These are phyloP conservation scores for Exophiala lecanii-corni DNA, from an alignment of 2,329 filamentous ascomycete species.

Conservation along the genomic window DNA sequence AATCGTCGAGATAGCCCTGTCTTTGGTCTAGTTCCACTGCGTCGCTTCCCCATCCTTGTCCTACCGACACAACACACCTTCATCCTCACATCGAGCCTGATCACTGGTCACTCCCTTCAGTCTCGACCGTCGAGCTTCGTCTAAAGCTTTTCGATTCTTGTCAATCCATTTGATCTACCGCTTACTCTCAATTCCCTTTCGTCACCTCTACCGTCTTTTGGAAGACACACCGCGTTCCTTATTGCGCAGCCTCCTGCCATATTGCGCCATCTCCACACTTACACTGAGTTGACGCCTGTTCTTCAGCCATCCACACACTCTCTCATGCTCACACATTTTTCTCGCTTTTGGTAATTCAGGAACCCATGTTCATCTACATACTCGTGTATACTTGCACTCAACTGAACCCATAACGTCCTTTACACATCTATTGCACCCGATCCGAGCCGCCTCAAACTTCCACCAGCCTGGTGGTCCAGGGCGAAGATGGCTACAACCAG, in stretches of 20 bases:
- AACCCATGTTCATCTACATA: conserved; percentile 34
- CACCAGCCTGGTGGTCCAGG: conserved; percentile 20
- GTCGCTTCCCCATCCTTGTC: background rate
- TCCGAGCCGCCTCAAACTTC: conserved; percentile 19
- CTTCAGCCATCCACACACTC: conserved; percentile 11
- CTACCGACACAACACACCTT: background rate
- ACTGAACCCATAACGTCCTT: background rate
- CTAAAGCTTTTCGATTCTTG: no score
- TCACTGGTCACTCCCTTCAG: background rate
- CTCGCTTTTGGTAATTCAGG: no score
- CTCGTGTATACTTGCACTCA: conserved; percentile 30
- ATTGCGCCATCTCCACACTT: conserved; percentile 24
- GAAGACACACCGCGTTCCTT: background rate
- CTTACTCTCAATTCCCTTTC: conserved; percentile 2
- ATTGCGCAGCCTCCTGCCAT: conserved; percentile 16
- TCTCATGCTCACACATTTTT: no score
- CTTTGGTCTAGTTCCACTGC: background rate
- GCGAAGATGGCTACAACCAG: conserved; percentile 38
- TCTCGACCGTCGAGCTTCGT: no score
- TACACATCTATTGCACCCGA: conserved; percentile 17
- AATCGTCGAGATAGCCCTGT: background rate
- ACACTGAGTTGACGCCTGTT: conserved; percentile 17
- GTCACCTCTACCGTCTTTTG: conserved; percentile 8
- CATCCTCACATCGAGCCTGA: background rate
- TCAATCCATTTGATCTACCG: background rate